Evolutionary conservation across 1,284 basidiomycete genomes (phyloP).

Genomic region (Tremellales sp.): DNA sequence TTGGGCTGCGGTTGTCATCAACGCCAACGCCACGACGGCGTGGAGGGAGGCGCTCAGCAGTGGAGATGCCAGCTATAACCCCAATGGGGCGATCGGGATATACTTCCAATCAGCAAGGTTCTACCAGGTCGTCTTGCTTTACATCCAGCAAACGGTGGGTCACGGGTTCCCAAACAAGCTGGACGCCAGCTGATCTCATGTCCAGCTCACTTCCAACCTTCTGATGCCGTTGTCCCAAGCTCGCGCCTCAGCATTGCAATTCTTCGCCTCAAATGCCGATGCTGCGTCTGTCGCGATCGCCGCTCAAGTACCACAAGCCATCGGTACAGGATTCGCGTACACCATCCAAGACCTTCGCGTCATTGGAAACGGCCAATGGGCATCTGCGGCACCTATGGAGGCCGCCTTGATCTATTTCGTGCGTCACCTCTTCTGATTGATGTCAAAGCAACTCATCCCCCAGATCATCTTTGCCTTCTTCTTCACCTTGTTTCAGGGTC

Average conservation of each 20-base stretch:
- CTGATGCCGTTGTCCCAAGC: slow-evolving; percentile 14
- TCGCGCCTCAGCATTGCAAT: slow-evolving; percentile 12
- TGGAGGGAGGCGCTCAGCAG: slow-evolving; percentile 22
- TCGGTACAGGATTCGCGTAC: slow-evolving; percentile 33
- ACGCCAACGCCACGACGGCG: slow-evolving; percentile 36
- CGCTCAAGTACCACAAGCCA: slow-evolving; percentile 31
- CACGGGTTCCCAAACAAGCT: not conserved
- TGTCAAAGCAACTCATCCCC: too few relatives aligned
- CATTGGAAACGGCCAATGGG: slow-evolving; percentile 25
- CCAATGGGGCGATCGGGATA: slow-evolving; percentile 32
- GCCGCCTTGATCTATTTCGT: slow-evolving; percentile 41
- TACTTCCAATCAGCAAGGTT: slow-evolving; percentile 36
- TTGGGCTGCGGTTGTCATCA: slow-evolving; percentile 35
- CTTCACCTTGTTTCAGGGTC: slow-evolving; percentile 24
- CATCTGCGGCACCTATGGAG: slow-evolving; percentile 40
- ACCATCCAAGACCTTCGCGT: slow-evolving; percentile 35
- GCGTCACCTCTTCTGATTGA: slow-evolving; percentile 2
- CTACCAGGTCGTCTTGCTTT: slow-evolving; percentile 39
- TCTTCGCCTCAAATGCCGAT: slow-evolving; percentile 14
- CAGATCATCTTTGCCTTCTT: slow-evolving; percentile 41
- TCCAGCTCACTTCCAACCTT: slow-evolving; percentile 9
- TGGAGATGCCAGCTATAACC: slow-evolving; percentile 39
- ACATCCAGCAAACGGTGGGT: slow-evolving; percentile 31
- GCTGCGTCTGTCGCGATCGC: slow-evolving; percentile 12
- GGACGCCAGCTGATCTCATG: too few relatives aligned